A percentile compares a stretch with the other conserved stretches of the same genome.
Conservation (phyloP, 139 green algal genomes). For the Micromonas commoda region DNA sequence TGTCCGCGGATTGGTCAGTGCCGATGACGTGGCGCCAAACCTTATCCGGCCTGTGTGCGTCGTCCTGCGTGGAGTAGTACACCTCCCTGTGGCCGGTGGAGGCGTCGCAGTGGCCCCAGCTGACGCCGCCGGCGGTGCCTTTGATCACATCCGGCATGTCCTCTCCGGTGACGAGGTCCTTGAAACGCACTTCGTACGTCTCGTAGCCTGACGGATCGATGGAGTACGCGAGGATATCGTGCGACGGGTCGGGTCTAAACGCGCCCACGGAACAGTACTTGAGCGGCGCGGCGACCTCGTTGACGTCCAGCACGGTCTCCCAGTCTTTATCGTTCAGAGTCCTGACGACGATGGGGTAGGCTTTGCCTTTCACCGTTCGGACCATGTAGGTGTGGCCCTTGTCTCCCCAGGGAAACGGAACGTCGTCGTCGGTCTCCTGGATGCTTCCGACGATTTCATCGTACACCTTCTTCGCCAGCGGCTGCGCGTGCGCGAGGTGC, state of each 20-base stretch:
- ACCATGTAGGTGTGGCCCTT: constrained; percentile 23
- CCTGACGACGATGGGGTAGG: constrained; percentile 25
- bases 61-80: constrained; percentile 36
- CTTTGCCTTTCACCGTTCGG: constrained; percentile 26
- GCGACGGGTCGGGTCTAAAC: neutral
- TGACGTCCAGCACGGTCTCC: constrained; percentile 34
- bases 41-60: constrained; percentile 33
- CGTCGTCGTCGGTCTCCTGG: constrained; percentile 33
- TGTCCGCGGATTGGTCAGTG: constrained; percentile 21
- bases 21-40: constrained; percentile 24
- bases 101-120: constrained; percentile 24
- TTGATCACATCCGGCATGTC: constrained; percentile 10
- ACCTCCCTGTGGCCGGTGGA: neutral
- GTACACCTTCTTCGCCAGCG: constrained; percentile 9
- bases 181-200: constrained; percentile 33
- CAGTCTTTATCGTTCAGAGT: neutral
- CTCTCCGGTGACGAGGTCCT: constrained; percentile 10
- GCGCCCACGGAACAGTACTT: constrained; percentile 17
- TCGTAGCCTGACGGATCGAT: constrained; percentile 32
- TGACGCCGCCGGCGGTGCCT: constrained; percentile 10
- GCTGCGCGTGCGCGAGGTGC: constrained; percentile 21
- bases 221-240: constrained; percentile 31
- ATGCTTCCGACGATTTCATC: constrained; percentile 25
- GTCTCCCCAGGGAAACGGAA: constrained; percentile 14
- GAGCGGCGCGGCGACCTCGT: constrained; percentile 29